These are phyloP conservation scores for Solanum corneliomulleri DNA, from an alignment of 257 asterid species.

Conservation along the genomic window DNA sequence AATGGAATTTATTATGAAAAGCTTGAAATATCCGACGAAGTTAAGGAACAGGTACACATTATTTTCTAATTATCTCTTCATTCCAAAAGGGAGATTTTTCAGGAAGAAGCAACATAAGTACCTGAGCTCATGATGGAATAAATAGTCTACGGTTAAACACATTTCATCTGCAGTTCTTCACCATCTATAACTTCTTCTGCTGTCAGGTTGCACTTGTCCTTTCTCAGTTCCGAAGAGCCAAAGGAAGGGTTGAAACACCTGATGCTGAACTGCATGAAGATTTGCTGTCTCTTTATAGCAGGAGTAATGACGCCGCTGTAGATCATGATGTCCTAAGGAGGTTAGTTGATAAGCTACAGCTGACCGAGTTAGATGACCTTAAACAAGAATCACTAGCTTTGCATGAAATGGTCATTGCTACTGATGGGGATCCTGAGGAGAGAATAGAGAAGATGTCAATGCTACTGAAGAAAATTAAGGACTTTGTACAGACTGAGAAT, in stretches of 20 bases:
- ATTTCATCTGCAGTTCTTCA: background rate
- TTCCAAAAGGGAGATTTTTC: background rate
- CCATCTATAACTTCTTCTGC: background rate
- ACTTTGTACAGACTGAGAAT: conserved; percentile 75
- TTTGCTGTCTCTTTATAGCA: conserved; percentile 47
- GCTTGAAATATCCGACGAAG: conserved; percentile 94
- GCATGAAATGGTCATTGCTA: conserved; percentile 88
- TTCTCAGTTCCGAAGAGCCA: conserved; percentile 93
- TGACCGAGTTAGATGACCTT: conserved; percentile 66
- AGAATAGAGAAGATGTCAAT: conserved; percentile 92
- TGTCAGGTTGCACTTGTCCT: conserved; percentile 91
- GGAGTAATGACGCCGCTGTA: conserved; percentile 25
- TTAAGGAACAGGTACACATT: conserved; percentile 75
- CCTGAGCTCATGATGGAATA: background rate
- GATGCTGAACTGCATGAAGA: conserved; percentile 77
- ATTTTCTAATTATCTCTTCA: background rate
- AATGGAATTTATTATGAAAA: conserved; percentile 61
- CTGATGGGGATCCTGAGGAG: conserved; percentile 89
- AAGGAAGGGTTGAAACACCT: conserved; percentile 75
- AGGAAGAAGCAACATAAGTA: background rate
- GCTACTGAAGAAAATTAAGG: conserved; percentile 85
- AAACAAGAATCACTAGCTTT: conserved; percentile 94
- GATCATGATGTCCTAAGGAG: conserved; percentile 47
- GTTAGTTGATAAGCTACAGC: conserved; percentile 73
- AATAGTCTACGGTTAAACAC: background rate